Percentiles rank a stretch among this genome's conserved stretches.
These are phyloP conservation scores for Heimioporus sp. DNA, from an alignment of 768 basidiomycete genomes.

Conservation along the genomic window DNA sequence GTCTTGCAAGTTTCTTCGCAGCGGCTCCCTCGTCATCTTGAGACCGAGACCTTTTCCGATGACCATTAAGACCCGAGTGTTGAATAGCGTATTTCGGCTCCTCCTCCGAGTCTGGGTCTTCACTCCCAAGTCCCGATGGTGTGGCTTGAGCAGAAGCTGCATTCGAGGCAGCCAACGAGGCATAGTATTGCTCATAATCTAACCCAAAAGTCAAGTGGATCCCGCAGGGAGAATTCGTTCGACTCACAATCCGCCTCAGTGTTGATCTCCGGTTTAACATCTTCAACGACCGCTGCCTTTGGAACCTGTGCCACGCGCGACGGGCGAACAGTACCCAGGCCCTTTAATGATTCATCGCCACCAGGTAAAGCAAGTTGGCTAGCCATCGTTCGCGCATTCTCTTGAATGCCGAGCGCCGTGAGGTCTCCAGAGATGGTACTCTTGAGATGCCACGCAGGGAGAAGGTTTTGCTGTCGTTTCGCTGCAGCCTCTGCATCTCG, in stretches of 20 bases:
- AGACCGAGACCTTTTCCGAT: conserved; percentile 72
- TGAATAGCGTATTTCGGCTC: conserved; percentile 66
- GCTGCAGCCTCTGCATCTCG: conserved; percentile 79
- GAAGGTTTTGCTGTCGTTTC: conserved; percentile 85
- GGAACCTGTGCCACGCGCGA: conserved; percentile 28
- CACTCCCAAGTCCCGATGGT: conserved; percentile 52
- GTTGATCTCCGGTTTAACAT: conserved; percentile 50
- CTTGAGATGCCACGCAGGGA: conserved; percentile 94
- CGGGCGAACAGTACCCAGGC: conserved; percentile 56
- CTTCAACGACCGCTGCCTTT: conserved; percentile 18
- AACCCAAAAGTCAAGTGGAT: neutral
- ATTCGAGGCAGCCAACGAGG: conserved; percentile 65
- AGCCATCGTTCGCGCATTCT: conserved; percentile 54
- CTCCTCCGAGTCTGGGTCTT: conserved; percentile 67
- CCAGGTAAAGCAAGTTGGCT: conserved; percentile 38
- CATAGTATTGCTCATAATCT: conserved; percentile 86
- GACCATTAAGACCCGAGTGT: conserved; percentile 69
- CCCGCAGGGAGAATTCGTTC: neutral
- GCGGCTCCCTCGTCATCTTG: conserved; percentile 50
- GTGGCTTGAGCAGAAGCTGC: conserved; percentile 60
- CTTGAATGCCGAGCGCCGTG: conserved; percentile 81
- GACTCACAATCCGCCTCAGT: conserved; percentile 65
- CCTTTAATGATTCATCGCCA: conserved; percentile 73
- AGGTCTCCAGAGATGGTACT: conserved; percentile 93
- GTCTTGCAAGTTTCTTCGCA: conserved; percentile 41